Percentiles rank a stretch among this genome's conserved stretches.
These are phyloP conservation scores for Jimgerdemannia flammicorona DNA, from an alignment of 192 early-diverging fungal genomes.

Conservation along the genomic window DNA sequence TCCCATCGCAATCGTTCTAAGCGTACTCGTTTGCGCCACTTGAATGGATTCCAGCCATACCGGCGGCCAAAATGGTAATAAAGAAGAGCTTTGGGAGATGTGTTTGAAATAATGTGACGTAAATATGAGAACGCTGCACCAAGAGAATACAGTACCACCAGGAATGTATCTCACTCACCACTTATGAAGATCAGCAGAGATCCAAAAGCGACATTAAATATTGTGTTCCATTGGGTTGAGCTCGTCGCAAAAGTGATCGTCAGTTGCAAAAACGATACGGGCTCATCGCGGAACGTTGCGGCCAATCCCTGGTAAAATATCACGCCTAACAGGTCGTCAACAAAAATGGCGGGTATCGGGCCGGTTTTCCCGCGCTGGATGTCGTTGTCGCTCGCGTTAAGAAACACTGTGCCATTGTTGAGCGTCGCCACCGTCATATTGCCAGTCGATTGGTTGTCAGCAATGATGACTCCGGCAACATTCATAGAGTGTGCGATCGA, in stretches of 20 bases:
- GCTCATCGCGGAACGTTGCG: neutral
- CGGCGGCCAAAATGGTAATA: neutral
- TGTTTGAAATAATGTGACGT: too few species aligned
- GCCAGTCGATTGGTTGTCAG: neutral
- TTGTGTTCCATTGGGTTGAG: neutral
- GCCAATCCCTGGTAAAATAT: neutral
- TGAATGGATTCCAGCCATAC: constrained; percentile 3
- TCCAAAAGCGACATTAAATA: neutral
- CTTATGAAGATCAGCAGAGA: neutral
- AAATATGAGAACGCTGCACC: too few species aligned
- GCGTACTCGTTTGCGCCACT: neutral
- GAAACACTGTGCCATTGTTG: neutral
- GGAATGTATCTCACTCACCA: neutral
- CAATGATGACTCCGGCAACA: neutral
- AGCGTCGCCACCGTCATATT: neutral
- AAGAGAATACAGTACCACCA: neutral
- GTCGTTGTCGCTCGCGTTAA: neutral
- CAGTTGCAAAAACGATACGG: neutral
- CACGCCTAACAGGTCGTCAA: neutral
- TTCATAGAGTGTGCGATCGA: neutral
- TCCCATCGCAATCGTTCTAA: neutral
- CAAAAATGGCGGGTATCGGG: neutral
- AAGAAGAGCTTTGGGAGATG: neutral
- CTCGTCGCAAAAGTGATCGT: neutral
- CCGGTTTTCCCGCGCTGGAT: neutral